These are phyloP conservation scores for Aechmea fasciata DNA, from an alignment of 176 grass and related monocot species.

Conservation along the genomic window DNA sequence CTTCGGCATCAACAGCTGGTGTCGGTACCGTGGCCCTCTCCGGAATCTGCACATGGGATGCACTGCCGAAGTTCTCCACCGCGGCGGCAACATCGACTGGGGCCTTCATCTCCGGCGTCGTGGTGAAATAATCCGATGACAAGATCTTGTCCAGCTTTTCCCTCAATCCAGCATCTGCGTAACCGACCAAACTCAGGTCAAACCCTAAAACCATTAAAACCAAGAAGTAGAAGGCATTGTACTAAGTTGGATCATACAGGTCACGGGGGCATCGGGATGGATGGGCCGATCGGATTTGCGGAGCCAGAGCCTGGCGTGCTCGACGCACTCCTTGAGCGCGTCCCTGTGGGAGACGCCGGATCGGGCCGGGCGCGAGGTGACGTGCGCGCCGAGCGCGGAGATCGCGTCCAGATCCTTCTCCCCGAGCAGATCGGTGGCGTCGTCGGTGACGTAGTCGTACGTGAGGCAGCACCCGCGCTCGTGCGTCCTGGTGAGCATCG, in stretches of 20 bases:
- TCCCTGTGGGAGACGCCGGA: conserved; percentile 64
- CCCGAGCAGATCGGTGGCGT: conserved; percentile 54
- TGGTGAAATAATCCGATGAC: conserved; percentile 67
- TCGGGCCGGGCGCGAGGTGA: conserved; percentile 50
- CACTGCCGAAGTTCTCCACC: conserved; percentile 40
- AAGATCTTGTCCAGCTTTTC: conserved; percentile 83
- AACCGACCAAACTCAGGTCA: background rate
- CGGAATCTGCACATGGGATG: conserved; percentile 18
- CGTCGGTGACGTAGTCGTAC: conserved; percentile 86
- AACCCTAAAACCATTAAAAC: background rate
- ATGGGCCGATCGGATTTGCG: conserved; percentile 43
- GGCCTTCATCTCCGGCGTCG: conserved; percentile 56
- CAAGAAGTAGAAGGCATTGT: conserved; percentile 2
- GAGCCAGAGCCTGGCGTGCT: conserved; percentile 64
- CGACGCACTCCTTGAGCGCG: conserved; percentile 59
- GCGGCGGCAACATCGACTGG: conserved; percentile 51
- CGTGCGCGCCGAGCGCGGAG: conserved; percentile 41
- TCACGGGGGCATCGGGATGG: conserved; percentile 37
- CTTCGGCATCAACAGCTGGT: conserved; percentile 19
- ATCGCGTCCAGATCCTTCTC: conserved; percentile 66
- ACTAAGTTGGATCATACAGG: conserved; percentile 31
- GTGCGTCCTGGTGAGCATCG: conserved; percentile 57
- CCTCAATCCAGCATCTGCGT: conserved; percentile 70
- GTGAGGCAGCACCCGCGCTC: conserved; percentile 85
- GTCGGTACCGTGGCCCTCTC: background rate